Percentiles rank a stretch among this genome's conserved stretches.
phyloP scores from a whole-genome alignment of 768 basidiomycete species.

The Rhodotorula taiwanensis region DNA sequence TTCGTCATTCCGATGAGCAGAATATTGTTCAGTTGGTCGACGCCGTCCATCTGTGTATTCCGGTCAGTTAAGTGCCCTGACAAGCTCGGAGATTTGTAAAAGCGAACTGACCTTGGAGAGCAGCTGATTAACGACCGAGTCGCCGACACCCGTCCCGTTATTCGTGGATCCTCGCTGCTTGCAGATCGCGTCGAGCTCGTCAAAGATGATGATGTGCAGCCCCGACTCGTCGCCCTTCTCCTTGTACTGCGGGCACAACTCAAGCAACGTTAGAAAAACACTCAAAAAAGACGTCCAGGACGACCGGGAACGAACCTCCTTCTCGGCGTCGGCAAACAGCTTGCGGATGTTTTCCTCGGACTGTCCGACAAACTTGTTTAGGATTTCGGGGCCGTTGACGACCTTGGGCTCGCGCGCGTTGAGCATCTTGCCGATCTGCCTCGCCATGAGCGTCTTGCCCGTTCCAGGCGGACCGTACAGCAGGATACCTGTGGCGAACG shows the following conservation, averaged over 20 bases:
- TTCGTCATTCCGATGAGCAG: constrained; percentile 99
- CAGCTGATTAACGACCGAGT: constrained; percentile 96
- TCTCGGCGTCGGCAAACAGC: constrained; percentile 95
- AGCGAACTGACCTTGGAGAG: constrained; percentile 71
- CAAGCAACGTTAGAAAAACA: background rate
- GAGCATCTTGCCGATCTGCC: constrained; percentile 98
- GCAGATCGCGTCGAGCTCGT: constrained; percentile 96
- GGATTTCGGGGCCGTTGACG: constrained; percentile 94
- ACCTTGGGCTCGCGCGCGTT: constrained; percentile 97
- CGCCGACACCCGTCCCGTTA: constrained; percentile 92
- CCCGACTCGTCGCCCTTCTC: constrained; percentile 95
- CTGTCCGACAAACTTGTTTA: constrained; percentile 94
- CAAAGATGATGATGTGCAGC: constrained; percentile 98
- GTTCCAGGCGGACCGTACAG: constrained; percentile 96
- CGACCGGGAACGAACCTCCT: constrained; percentile 60
- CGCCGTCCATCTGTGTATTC: constrained; percentile 82
- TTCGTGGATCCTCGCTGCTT: constrained; percentile 93
- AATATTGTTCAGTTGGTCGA: constrained; percentile 97
- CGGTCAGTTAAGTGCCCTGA: background rate
- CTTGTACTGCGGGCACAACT: constrained; percentile 61
- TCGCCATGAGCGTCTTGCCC: constrained; percentile 93
- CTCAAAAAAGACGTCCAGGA: background rate
- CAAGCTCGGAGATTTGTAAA: too few species aligned
- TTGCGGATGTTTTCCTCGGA: constrained; percentile 98
- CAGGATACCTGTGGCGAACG: constrained; percentile 63